phyloP scores from a whole-genome alignment of 2,329 filamentous ascomycete species.

The Fonsecaea pedrosoi region DNA sequence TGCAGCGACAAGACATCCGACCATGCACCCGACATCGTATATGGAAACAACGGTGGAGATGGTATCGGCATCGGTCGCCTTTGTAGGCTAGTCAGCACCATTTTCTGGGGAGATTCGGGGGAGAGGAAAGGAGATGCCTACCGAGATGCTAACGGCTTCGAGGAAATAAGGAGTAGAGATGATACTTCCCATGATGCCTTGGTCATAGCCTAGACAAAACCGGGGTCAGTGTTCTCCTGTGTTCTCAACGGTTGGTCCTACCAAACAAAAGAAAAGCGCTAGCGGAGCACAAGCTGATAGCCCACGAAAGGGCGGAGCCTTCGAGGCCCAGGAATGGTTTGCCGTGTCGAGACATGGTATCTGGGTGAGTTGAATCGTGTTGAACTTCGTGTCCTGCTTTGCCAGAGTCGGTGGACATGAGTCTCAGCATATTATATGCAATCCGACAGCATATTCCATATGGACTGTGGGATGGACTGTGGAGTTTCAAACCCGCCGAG shows the following conservation, averaged over 20 bases:
- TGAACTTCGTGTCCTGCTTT: not conserved
- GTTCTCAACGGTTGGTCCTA: not conserved
- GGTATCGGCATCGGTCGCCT: slow-evolving; percentile 34
- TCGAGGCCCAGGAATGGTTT: slow-evolving; percentile 31
- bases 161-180: slow-evolving; percentile 39
- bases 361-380: not conserved
- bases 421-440: slow-evolving; percentile 6
- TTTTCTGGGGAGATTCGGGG: not conserved
- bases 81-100: not conserved
- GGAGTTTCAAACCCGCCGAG: slow-evolving; percentile 3
- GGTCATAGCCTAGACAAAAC: slow-evolving; percentile 36
- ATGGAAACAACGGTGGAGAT: slow-evolving; percentile 55
- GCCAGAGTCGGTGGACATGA: not conserved
- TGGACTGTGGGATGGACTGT: not conserved
- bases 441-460: not conserved
- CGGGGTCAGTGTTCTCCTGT: not conserved
- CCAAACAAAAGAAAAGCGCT: slow-evolving; percentile 30
- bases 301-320: slow-evolving; percentile 28
- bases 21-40: slow-evolving; percentile 66
- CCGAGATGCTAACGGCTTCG: slow-evolving; percentile 34
- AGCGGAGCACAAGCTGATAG: slow-evolving; percentile 24
- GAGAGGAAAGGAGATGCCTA: slow-evolving; percentile 3
- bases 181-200: slow-evolving; percentile 40
- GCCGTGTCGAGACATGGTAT: slow-evolving; percentile 17
- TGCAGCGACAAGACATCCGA: slow-evolving; percentile 65